Conservation (phyloP, 345 rosid species). For the Citropsis articulata region DNA sequence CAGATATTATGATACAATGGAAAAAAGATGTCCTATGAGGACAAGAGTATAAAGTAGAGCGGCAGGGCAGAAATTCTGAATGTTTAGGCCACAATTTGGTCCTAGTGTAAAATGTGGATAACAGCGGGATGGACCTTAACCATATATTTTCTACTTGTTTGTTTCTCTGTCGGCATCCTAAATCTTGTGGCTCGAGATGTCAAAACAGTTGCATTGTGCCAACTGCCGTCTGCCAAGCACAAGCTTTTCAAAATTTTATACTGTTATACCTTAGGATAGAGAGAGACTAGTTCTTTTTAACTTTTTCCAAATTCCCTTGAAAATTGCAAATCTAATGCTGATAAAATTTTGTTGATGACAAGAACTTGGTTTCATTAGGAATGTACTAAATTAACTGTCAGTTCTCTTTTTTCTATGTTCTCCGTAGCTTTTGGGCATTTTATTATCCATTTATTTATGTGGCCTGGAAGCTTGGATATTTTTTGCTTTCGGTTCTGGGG, state of each 20-base stretch:
- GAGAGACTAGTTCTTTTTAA: neutral
- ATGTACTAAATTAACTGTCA: neutral
- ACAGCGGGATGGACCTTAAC: neutral
- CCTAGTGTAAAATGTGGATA: too few relatives aligned
- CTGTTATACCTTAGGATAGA: neutral
- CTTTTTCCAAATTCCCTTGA: neutral
- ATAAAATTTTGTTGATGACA: neutral
- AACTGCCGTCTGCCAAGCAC: slow-evolving; percentile 1
- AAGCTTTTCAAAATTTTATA: neutral
- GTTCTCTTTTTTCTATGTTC: too few relatives aligned
- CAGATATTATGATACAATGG: too few relatives aligned
- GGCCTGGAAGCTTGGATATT: neutral
- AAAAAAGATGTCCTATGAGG: too few relatives aligned
- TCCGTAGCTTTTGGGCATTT: neutral
- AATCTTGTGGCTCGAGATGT: slow-evolving; percentile 7
- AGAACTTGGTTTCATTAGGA: neutral
- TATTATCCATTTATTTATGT: neutral
- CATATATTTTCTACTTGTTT: neutral
- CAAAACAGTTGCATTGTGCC: neutral
- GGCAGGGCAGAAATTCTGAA: too few relatives aligned
- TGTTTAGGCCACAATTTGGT: too few relatives aligned
- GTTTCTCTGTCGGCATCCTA: neutral
- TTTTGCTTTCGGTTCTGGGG: neutral
- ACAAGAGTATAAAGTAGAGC: too few relatives aligned
- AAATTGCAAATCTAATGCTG: neutral